A percentile compares a stretch with the other conserved stretches of the same genome.
Conservation (phyloP, 768 basidiomycete species). For the Mycena rosella region DNA sequence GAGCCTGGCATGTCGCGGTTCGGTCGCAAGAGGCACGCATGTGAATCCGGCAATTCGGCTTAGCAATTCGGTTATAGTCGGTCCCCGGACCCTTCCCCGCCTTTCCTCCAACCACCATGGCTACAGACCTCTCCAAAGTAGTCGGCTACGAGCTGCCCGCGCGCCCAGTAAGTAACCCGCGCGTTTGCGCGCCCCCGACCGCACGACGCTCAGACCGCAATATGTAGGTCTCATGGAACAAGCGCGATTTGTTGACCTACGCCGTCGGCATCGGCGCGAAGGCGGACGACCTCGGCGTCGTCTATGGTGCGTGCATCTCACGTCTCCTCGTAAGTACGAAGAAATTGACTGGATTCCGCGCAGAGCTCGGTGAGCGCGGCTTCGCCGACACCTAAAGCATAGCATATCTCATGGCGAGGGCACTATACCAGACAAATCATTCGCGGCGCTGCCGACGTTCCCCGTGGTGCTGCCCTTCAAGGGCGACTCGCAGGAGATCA, state of each 20-base stretch:
- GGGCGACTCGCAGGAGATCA: conserved; percentile 75
- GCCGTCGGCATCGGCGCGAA: conserved; percentile 88
- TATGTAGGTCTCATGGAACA: conserved; percentile 86
- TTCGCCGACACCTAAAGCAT: background rate
- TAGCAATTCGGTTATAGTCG: too few species aligned
- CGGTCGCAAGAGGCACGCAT: too few species aligned
- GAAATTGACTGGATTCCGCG: background rate
- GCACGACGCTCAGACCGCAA: too few species aligned
- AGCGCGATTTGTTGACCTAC: conserved; percentile 84
- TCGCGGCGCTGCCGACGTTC: conserved; percentile 86
- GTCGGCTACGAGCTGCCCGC: conserved; percentile 69
- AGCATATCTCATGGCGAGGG: background rate
- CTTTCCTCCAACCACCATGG: conserved; percentile 45
- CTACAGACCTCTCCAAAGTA: conserved; percentile 72
- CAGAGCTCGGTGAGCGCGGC: conserved; percentile 65
- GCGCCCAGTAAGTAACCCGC: conserved; percentile 60
- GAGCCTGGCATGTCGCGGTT: too few species aligned
- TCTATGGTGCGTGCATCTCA: conserved; percentile 86
- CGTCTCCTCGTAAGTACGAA: background rate
- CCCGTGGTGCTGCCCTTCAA: conserved; percentile 85
- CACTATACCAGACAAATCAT: conserved; percentile 66
- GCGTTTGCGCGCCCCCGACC: background rate
- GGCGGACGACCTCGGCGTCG: conserved; percentile 73
- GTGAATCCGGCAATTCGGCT: too few species aligned
- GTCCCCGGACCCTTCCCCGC: background rate